Percentiles rank a stretch among this genome's conserved stretches.
Evolutionary conservation across 257 asterid genomes (phyloP).

Genomic region (Primulina tabacum): DNA sequence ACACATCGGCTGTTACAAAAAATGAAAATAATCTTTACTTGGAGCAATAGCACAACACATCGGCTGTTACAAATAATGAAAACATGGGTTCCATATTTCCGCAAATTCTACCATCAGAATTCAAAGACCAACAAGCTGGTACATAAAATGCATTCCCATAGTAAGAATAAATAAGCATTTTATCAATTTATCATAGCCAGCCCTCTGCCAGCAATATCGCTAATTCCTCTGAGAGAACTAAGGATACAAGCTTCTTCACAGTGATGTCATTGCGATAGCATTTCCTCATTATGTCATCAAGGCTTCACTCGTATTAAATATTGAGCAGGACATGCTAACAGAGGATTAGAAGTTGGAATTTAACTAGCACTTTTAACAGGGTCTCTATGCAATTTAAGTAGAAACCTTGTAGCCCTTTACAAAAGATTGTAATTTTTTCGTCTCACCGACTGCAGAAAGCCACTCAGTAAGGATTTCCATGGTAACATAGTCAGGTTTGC

Average conservation of each 20-base stretch:
- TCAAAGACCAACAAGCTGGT: too few species aligned
- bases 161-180: not conserved
- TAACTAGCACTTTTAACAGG: not conserved
- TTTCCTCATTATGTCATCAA: not conserved
- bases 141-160: too few species aligned
- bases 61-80: not conserved
- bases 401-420: constrained; percentile 49
- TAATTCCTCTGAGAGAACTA: not conserved
- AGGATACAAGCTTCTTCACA: not conserved
- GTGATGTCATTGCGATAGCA: too few species aligned
- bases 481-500: constrained; percentile 75
- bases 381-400: constrained; percentile 24
- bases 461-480: constrained; percentile 76
- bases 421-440: constrained; percentile 50
- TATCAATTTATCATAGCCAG: not conserved
- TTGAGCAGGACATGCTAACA: not conserved
- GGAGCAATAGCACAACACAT: constrained; percentile 1
- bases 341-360: not conserved
- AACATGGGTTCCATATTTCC: not conserved
- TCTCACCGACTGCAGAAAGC: constrained; percentile 70
- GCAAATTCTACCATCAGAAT: not conserved
- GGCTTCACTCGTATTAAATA: not conserved
- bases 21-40: not conserved
- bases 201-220: not conserved
- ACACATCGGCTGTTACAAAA: too few species aligned